Conservation (phyloP, 495 filamentous ascomycete species). For the Podospora comata region DNA sequence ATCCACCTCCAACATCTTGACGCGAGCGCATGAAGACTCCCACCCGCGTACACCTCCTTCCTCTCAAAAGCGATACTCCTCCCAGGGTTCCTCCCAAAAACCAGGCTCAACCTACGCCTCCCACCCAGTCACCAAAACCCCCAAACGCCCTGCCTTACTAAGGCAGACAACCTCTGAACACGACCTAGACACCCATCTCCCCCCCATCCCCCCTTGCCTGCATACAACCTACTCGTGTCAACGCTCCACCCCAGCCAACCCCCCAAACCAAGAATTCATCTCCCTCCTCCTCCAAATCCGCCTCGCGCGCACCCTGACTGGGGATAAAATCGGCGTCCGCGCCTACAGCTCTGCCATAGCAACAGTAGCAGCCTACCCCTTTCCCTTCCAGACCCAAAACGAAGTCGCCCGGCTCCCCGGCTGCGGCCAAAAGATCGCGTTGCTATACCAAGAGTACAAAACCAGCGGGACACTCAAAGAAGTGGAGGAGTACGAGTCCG, state of each 20-base stretch:
- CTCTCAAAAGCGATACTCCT: not conserved
- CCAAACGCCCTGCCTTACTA: constrained; percentile 30
- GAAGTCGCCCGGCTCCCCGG: constrained; percentile 75
- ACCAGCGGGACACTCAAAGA: constrained; percentile 56
- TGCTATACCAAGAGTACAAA: constrained; percentile 74
- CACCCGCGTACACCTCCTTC: not conserved
- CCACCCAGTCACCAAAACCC: constrained; percentile 7
- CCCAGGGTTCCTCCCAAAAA: not conserved
- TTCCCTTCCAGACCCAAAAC: constrained; percentile 38
- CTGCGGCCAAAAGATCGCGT: constrained; percentile 75
- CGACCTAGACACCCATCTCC: constrained; percentile 48
- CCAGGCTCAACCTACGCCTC: constrained; percentile 11
- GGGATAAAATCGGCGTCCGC: constrained; percentile 75
- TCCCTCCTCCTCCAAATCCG: constrained; percentile 70
- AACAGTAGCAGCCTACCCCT: constrained; percentile 75
- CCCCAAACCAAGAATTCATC: constrained; percentile 77
- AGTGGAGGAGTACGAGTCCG: constrained; percentile 59
- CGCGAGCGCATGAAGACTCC: constrained; percentile 34
- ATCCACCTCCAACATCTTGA: constrained; percentile 27
- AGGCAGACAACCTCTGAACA: constrained; percentile 72
- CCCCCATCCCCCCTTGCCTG: constrained; percentile 67
- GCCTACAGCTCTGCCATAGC: constrained; percentile 89
- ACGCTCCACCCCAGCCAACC: constrained; percentile 64
- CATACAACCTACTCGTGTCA: constrained; percentile 75
- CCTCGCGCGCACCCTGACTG: constrained; percentile 62